phyloP scores from a whole-genome alignment of 345 rosid genomes.

The Toxicodendron radicans region DNA sequence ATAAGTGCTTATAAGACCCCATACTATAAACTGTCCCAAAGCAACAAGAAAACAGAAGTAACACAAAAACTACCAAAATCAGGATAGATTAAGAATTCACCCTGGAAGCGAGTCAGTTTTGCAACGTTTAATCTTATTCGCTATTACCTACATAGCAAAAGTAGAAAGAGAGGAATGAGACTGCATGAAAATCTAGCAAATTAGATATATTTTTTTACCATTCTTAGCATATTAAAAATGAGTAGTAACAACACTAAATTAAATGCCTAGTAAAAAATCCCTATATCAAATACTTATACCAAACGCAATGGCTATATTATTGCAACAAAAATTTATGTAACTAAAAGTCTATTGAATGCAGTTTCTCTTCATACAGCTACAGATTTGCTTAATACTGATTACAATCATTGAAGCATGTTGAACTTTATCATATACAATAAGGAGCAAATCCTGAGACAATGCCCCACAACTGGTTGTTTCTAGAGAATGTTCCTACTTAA shows the following conservation, averaged over 20 bases:
- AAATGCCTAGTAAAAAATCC: neutral
- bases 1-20: constrained; percentile 10
- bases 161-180: constrained; percentile 1
- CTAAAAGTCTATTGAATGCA: neutral
- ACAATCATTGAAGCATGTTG: neutral
- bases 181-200: constrained; percentile 1
- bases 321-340: neutral
- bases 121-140: constrained; percentile 90
- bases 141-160: constrained; percentile 54
- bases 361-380: neutral
- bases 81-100: constrained; percentile 34
- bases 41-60: neutral
- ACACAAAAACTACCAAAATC: neutral
- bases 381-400: neutral
- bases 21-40: constrained; percentile 1
- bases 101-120: constrained; percentile 78
- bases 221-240: neutral
- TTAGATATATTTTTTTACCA: neutral
- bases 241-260: neutral
- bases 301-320: neutral
- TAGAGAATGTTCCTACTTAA: neutral
- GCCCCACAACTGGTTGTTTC: neutral
- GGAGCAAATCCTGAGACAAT: neutral
- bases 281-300: neutral
- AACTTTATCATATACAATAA: neutral